These are phyloP conservation scores for Axilococcus clingmanii DNA, from an alignment of 139 green algal species.

Conservation along the genomic window DNA sequence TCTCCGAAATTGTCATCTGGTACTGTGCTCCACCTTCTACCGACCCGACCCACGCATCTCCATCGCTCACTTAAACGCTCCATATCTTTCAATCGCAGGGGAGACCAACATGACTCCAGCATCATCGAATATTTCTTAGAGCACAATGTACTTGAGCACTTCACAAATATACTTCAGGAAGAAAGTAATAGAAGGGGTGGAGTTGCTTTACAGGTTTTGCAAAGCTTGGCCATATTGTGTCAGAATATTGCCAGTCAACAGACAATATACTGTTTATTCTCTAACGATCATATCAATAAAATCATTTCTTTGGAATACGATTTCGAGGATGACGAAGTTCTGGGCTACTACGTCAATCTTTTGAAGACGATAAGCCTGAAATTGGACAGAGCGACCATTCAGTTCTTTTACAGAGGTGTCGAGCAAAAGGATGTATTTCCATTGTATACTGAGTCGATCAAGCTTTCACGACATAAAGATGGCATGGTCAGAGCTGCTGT, in stretches of 20 bases:
- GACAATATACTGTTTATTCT: constrained; percentile 91
- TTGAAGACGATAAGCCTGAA: constrained; percentile 93
- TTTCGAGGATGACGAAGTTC: constrained; percentile 93
- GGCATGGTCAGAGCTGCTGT: constrained; percentile 94
- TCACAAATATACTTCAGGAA: constrained; percentile 75
- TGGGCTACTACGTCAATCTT: constrained; percentile 94
- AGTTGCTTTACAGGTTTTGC: constrained; percentile 68
- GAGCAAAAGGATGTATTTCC: constrained; percentile 46
- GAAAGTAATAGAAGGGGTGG: constrained; percentile 59
- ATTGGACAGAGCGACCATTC: constrained; percentile 76
- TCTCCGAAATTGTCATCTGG: constrained; percentile 97
- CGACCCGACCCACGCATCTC: not conserved
- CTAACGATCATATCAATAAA: constrained; percentile 95
- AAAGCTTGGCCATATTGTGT: constrained; percentile 91
- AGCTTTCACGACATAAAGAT: constrained; percentile 86
- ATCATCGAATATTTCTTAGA: constrained; percentile 97
- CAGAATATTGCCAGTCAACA: constrained; percentile 88
- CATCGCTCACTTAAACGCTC: not conserved
- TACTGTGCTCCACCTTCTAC: not conserved
- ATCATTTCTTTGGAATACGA: constrained; percentile 83
- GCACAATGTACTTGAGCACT: constrained; percentile 82
- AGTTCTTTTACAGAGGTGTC: constrained; percentile 78
- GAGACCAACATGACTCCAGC: constrained; percentile 88
- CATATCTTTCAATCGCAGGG: constrained; percentile 32
- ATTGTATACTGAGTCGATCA: constrained; percentile 84